Evolutionary conservation across 352 stramenopile species (phyloP), one percentile per base, ranked within the genome.

Genomic region (Pythium biforme): DNA sequence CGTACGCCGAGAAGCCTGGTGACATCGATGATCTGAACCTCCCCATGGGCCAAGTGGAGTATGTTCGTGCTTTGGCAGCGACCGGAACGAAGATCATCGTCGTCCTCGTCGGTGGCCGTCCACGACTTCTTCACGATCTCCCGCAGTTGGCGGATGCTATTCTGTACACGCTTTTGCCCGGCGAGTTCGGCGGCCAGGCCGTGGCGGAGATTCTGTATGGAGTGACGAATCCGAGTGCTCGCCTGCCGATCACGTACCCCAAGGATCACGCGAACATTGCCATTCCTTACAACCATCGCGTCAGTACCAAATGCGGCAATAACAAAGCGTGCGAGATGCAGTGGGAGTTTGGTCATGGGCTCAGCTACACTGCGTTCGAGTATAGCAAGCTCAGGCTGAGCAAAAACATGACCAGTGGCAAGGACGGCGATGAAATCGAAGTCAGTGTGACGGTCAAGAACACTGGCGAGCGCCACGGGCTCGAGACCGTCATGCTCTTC

Each of bases 271-370:
- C 82, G 43, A 79, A 79, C 59, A 69, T 78, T 55, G 74, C 70
- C 41, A 67, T 82, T 34, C 55, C 66, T 4, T 82, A 82, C 62
- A 77, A 77, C 37, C 69, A 77, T 33, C 70, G 59, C 20, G 67
- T 66, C 27, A 73, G 54, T n/a, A 62, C 58, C 14, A 64, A 61
- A 2, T 80, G 72, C 34, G 27, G 19, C 12, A n/a, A 61, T 23
- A 43, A 60, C 29, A 62, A 59, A 20, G 72, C 74, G 11, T 73
- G 66, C 54, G 59, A 64, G 25, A 81, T 82, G 19, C 74, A 92
- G 55, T 96, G 83, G 80, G 65, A 75, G n/a, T 94, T 94, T 75
- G 84, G 87, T 20, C 63, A 79, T 47, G 86, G 86, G 39, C 63
- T 92, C n/a, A 89, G 77, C 56, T 92, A 90, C 66, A 78, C 81